These are phyloP conservation scores for Lyophyllum atratum DNA, from an alignment of 768 basidiomycete genomes.

Conservation along the genomic window DNA sequence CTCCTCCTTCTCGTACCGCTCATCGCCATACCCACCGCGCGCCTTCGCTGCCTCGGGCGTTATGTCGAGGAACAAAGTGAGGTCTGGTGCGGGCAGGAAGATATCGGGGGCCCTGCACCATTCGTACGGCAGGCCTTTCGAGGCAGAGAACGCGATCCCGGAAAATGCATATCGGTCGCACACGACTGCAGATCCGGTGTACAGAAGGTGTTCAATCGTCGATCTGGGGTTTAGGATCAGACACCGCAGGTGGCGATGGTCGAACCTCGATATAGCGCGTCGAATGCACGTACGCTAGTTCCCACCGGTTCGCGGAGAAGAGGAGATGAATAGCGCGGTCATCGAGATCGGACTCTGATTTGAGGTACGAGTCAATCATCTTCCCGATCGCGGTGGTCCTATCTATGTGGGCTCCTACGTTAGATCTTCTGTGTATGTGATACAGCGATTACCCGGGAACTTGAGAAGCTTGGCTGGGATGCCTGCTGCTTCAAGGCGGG, in stretches of 20 bases:
- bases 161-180: constrained; percentile 98
- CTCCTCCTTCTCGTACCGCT: constrained; percentile 84
- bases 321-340: constrained; percentile 89
- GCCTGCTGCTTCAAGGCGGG: constrained; percentile 48
- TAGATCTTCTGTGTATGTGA: neutral
- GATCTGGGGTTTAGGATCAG: constrained; percentile 44
- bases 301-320: constrained; percentile 98
- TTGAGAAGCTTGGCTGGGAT: constrained; percentile 64
- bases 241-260: too few species aligned
- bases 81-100: constrained; percentile 87
- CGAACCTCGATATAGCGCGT: too few species aligned
- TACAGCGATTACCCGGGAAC: constrained; percentile 80
- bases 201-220: constrained; percentile 60
- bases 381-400: constrained; percentile 88
- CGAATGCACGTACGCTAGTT: constrained; percentile 69
- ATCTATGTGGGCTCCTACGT: constrained; percentile 47
- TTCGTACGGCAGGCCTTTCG: constrained; percentile 68
- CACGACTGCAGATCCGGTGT: constrained; percentile 69
- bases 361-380: constrained; percentile 93
- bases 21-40: constrained; percentile 82
- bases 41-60: constrained; percentile 63
- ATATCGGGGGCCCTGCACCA: constrained; percentile 90
- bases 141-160: too few species aligned
- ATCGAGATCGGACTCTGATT: constrained; percentile 82
- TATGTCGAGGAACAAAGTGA: constrained; percentile 91